Conservation (phyloP, 345 rosid species). For the Brassica carinata region DNA sequence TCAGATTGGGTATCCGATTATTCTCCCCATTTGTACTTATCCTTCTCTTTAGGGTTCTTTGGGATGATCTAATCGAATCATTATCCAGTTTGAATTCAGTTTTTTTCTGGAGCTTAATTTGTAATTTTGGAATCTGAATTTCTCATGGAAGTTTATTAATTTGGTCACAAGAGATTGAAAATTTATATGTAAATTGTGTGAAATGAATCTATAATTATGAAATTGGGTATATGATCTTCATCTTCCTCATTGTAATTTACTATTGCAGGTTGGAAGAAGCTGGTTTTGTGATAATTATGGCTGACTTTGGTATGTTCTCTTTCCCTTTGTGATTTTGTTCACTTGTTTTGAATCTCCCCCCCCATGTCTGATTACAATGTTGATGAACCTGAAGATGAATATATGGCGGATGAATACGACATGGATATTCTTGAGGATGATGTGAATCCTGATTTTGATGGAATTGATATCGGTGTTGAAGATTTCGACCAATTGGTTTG, state of each 20-base stretch:
- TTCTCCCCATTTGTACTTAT: neutral
- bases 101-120: slow-evolving; percentile 7
- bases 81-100: neutral
- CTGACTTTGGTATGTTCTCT: slow-evolving; percentile 41
- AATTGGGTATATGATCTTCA: neutral
- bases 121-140: neutral
- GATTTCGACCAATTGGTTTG: slow-evolving; percentile 59
- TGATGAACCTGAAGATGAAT: slow-evolving; percentile 56
- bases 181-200: neutral
- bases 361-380: slow-evolving; percentile 55
- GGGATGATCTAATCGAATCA: slow-evolving; percentile 22
- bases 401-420: slow-evolving; percentile 66
- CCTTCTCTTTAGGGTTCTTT: slow-evolving; percentile 23
- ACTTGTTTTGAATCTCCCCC: slow-evolving; percentile 31
- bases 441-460: slow-evolving; percentile 59
- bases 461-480: slow-evolving; percentile 56
- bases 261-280: slow-evolving; percentile 17
- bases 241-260: neutral
- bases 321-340: slow-evolving; percentile 26
- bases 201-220: slow-evolving; percentile 6
- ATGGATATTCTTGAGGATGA: slow-evolving; percentile 69
- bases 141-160: neutral
- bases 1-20: slow-evolving; percentile 26
- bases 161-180: neutral
- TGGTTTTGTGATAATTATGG: slow-evolving; percentile 24